Conservation (phyloP, 148 eudicot genomes). For the Heliamphora exappendiculata region DNA sequence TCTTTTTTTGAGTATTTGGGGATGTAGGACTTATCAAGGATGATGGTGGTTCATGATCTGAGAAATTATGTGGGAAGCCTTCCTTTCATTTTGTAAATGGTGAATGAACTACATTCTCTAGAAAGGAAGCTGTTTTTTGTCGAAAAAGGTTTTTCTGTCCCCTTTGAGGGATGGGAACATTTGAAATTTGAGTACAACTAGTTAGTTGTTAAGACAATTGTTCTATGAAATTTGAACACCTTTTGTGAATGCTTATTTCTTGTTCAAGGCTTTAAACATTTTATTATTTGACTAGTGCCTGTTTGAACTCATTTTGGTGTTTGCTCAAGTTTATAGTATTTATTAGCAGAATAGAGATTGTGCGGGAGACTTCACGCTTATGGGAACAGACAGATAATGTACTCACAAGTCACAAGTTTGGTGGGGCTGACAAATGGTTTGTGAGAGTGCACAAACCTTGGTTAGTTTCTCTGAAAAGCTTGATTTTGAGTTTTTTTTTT, state of each 20-base stretch:
- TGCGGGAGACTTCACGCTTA: too few species aligned
- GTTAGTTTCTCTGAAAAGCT: too few species aligned
- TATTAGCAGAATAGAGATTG: neutral
- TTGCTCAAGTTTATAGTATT: neutral
- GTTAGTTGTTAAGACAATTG: too few species aligned
- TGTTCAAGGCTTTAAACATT: neutral
- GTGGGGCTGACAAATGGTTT: too few species aligned
- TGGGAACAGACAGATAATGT: too few species aligned
- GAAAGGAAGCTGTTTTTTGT: constrained; percentile 3
- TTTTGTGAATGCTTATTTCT: neutral
- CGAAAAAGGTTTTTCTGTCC: neutral
- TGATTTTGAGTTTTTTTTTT: too few species aligned
- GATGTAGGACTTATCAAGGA: neutral
- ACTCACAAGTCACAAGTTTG: too few species aligned
- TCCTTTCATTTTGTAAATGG: constrained; percentile 9
- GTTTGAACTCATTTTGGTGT: neutral
- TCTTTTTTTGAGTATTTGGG: neutral
- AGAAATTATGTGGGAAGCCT: neutral
- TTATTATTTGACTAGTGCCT: neutral
- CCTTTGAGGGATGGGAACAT: neutral
- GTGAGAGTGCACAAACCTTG: too few species aligned
- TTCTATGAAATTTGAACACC: neutral
- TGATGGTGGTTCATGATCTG: neutral
- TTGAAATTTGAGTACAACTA: neutral
- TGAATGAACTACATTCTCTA: neutral